phyloP scores from a whole-genome alignment of 2,329 filamentous ascomycete genomes.

The Xylaria sp. region DNA sequence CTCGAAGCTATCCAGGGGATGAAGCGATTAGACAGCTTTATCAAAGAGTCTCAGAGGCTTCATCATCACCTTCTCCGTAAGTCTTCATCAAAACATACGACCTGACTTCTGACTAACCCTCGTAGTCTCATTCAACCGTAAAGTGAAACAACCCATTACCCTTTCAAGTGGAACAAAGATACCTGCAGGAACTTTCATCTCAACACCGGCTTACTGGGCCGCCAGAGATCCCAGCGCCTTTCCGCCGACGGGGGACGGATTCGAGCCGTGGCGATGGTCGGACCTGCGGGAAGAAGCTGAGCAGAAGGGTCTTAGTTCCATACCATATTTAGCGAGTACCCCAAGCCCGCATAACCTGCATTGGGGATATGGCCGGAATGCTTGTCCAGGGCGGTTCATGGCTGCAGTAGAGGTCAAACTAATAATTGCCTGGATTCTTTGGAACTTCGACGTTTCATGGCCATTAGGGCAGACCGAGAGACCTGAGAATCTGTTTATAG shows the following conservation, averaged over 20 bases:
- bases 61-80: not conserved
- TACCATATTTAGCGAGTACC: not conserved
- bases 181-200: not conserved
- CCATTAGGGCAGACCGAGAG: not conserved
- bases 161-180: not conserved
- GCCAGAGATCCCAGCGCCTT: not conserved
- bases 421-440: not conserved
- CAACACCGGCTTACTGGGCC: not conserved
- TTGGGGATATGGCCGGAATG: not conserved
- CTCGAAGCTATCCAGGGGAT: not conserved
- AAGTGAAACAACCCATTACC: not conserved
- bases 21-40: conserved; percentile 18
- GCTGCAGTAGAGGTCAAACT: not conserved
- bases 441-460: not conserved
- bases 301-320: not conserved
- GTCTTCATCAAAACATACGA: not conserved
- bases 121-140: not conserved
- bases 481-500: not conserved
- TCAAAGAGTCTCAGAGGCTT: conserved; percentile 23
- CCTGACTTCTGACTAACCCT: not conserved
- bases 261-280: not conserved
- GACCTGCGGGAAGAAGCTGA: not conserved
- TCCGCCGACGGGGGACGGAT: not conserved
- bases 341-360: not conserved
- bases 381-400: not conserved